A percentile compares a stretch with the other conserved stretches of the same genome.
Conservation (phyloP, 2,329 filamentous ascomycete genomes). For the Arachnomyces sp. region DNA sequence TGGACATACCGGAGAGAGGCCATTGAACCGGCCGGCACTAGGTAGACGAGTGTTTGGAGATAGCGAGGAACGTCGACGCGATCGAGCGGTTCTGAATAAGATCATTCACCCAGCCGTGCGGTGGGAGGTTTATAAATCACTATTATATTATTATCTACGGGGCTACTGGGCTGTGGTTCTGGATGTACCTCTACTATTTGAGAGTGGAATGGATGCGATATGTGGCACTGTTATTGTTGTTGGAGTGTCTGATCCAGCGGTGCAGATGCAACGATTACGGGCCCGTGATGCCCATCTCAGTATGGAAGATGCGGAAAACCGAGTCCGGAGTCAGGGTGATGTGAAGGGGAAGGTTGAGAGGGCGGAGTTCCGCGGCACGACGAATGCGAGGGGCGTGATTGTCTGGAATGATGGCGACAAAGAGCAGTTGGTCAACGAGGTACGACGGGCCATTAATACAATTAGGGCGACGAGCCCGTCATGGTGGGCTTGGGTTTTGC, state of each 20-base stretch:
- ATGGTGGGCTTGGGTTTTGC: constrained; percentile 74
- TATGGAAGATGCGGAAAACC: constrained; percentile 77
- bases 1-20: constrained; percentile 46
- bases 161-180: constrained; percentile 86
- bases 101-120: constrained; percentile 92
- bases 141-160: constrained; percentile 64
- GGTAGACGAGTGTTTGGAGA: constrained; percentile 81
- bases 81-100: constrained; percentile 70
- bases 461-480: constrained; percentile 58
- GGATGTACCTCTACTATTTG: constrained; percentile 87
- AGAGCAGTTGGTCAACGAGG: constrained; percentile 59
- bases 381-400: constrained; percentile 60
- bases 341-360: constrained; percentile 74
- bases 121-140: constrained; percentile 66
- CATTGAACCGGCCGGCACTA: constrained; percentile 78
- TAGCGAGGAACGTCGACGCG: constrained; percentile 59
- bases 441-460: constrained; percentile 58
- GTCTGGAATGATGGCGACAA: constrained; percentile 82
- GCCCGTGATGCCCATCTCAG: constrained; percentile 70
- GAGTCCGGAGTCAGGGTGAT: constrained; percentile 80
- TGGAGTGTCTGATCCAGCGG: constrained; percentile 66
- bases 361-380: constrained; percentile 54
- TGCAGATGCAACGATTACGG: constrained; percentile 74
- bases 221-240: constrained; percentile 85
- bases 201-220: constrained; percentile 74